Percentiles rank a stretch among this genome's conserved stretches.
Conservation (phyloP, 345 rosid species). For the Gossypium ekmanianum region DNA sequence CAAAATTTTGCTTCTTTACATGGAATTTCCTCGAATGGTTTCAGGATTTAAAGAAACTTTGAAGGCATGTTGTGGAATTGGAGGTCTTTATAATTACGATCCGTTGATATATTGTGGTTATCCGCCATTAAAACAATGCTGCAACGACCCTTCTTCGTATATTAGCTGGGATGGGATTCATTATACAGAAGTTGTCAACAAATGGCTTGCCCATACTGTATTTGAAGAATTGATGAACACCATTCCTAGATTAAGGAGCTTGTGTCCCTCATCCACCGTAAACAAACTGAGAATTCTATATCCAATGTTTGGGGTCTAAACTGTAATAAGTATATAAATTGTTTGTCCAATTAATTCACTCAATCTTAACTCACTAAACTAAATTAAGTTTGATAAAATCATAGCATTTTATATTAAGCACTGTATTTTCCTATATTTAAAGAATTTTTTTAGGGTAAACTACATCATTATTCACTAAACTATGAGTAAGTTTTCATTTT, state of each 20-base stretch:
- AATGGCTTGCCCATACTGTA: constrained; percentile 11
- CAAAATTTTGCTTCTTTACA: background rate
- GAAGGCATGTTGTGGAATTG: constrained; percentile 44
- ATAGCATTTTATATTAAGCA: too few species aligned
- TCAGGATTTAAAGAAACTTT: constrained; percentile 32
- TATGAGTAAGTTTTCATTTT: too few species aligned
- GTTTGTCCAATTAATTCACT: too few species aligned
- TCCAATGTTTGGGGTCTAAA: background rate
- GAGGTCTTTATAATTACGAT: constrained; percentile 44
- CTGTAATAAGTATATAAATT: background rate
- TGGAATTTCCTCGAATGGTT: background rate
- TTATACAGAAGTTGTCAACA: constrained; percentile 29
- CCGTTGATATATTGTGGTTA: constrained; percentile 21
- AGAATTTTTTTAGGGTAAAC: too few species aligned
- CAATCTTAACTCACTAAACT: too few species aligned
- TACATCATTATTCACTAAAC: too few species aligned
- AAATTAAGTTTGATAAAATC: too few species aligned
- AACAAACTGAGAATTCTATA: background rate
- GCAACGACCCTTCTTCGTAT: constrained; percentile 29
- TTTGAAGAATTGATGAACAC: background rate
- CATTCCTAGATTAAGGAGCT: background rate
- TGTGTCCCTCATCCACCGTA: background rate
- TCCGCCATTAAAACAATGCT: constrained; percentile 20
- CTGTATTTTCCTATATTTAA: too few species aligned
- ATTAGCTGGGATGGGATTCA: constrained; percentile 52